Evolutionary conservation across 2,329 filamentous ascomycete genomes (phyloP).

Genomic region (Pseudogymnoascus sp.): DNA sequence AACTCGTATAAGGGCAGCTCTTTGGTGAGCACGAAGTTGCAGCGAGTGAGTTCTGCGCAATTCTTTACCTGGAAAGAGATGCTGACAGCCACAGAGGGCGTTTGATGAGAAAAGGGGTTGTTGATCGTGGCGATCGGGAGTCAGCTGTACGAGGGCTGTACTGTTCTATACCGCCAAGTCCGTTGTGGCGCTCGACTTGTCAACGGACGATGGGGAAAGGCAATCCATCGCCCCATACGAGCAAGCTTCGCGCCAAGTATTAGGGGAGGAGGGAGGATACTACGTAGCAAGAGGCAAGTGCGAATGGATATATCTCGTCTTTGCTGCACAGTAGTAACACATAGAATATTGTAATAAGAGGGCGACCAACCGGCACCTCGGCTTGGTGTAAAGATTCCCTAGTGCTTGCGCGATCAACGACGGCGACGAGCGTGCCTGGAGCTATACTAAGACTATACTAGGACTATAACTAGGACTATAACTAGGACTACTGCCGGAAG

Average conservation of each 20-base stretch:
- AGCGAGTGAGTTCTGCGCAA: too few relatives aligned
- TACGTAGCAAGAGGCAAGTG: neutral
- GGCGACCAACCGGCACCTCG: neutral
- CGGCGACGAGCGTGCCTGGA: neutral
- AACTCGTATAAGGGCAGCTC: neutral
- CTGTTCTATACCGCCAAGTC: neutral
- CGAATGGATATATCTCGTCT: neutral
- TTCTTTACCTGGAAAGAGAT: neutral
- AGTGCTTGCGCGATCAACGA: conserved; percentile 1
- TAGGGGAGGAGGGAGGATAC: neutral
- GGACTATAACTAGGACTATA: neutral
- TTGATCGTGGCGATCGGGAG: neutral
- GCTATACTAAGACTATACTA: neutral
- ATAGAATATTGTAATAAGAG: neutral
- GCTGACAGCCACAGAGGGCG: neutral
- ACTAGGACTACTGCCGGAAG: neutral
- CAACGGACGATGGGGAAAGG: neutral
- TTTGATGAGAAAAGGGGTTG: neutral
- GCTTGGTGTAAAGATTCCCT: neutral
- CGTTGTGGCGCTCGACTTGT: neutral
- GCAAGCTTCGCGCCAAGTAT: neutral
- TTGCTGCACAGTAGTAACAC: neutral
- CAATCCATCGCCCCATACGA: neutral
- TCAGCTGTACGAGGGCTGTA: neutral
- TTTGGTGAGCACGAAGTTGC: neutral